Percentiles rank a stretch among this genome's conserved stretches.
phyloP scores from a whole-genome alignment of 1,284 basidiomycete species.

The Schizopora paradoxa region DNA sequence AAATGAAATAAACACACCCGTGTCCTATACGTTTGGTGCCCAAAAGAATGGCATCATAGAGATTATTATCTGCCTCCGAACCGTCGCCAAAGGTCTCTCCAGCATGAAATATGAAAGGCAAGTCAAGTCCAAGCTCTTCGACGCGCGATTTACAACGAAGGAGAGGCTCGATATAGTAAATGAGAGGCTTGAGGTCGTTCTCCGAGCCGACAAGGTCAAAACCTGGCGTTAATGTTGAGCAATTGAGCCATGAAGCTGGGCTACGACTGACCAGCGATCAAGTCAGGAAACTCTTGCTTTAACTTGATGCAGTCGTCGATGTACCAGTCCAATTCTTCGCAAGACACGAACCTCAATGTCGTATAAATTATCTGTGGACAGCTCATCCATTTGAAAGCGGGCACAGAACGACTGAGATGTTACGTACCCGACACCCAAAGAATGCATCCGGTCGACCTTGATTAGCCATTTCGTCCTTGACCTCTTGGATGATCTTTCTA shows the following conservation, averaged over 20 bases:
- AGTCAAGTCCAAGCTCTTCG: conserved; percentile 52
- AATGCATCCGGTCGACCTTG: conserved; percentile 56
- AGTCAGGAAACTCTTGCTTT: conserved; percentile 69
- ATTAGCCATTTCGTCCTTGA: conserved; percentile 46
- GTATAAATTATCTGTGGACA: conserved; percentile 70
- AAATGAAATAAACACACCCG: conserved; percentile 39
- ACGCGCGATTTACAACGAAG: conserved; percentile 54
- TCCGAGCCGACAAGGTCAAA: conserved; percentile 81
- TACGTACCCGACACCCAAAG: conserved; percentile 52
- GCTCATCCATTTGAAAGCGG: neutral
- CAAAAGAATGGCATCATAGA: conserved; percentile 74
- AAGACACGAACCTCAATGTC: conserved; percentile 52
- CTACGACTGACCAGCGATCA: conserved; percentile 52
- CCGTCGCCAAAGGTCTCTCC: conserved; percentile 77
- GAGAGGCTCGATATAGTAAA: conserved; percentile 58
- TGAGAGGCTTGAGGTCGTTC: conserved; percentile 56
- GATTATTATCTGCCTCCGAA: conserved; percentile 60
- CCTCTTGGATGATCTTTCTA: conserved; percentile 47
- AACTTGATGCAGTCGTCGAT: conserved; percentile 68
- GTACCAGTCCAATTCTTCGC: conserved; percentile 59
- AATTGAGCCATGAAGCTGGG: neutral
- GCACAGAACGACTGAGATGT: neutral
- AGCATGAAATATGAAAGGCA: conserved; percentile 78
- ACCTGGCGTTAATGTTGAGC: conserved; percentile 34
- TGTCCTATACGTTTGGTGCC: conserved; percentile 78